Percentiles rank a stretch among this genome's conserved stretches.
Evolutionary conservation across 768 basidiomycete genomes (phyloP).

Genomic region (Filobasidium wieringae): DNA sequence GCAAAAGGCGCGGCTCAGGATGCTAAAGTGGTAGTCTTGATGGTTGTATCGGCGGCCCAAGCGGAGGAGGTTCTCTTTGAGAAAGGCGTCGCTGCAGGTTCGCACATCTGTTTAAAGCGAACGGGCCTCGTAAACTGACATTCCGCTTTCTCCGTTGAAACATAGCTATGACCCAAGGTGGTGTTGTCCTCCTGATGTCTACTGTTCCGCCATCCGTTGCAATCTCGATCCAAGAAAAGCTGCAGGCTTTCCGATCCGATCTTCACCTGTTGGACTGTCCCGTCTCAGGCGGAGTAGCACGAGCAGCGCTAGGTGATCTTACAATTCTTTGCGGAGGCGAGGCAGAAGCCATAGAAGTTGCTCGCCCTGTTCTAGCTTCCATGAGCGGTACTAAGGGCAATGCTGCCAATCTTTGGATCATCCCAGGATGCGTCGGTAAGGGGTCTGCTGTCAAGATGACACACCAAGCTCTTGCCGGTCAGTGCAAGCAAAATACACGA

Average conservation of each 20-base stretch:
- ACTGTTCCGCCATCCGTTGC: slow-evolving; percentile 28
- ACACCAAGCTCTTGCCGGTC: no score
- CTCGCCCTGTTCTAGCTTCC: slow-evolving; percentile 17
- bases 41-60: no score
- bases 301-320: slow-evolving; percentile 25
- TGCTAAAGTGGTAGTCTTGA: no score
- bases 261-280: slow-evolving; percentile 28
- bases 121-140: not conserved
- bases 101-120: not conserved
- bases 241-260: slow-evolving; percentile 12
- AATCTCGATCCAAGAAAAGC: slow-evolving; percentile 11
- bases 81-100: not conserved
- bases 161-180: slow-evolving; percentile 17
- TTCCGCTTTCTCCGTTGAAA: not conserved
- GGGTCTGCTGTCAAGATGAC: no score
- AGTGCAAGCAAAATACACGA: no score
- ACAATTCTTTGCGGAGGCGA: slow-evolving; percentile 27
- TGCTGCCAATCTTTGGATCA: no score
- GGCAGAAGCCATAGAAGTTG: slow-evolving; percentile 13
- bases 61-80: not conserved
- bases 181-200: slow-evolving; percentile 23
- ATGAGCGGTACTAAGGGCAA: slow-evolving; percentile 18
- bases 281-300: slow-evolving; percentile 25
- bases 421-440: no score
- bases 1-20: no score